Evolutionary conservation across 352 stramenopile genomes (phyloP).

Genomic region (Globisporangium solare): DNA sequence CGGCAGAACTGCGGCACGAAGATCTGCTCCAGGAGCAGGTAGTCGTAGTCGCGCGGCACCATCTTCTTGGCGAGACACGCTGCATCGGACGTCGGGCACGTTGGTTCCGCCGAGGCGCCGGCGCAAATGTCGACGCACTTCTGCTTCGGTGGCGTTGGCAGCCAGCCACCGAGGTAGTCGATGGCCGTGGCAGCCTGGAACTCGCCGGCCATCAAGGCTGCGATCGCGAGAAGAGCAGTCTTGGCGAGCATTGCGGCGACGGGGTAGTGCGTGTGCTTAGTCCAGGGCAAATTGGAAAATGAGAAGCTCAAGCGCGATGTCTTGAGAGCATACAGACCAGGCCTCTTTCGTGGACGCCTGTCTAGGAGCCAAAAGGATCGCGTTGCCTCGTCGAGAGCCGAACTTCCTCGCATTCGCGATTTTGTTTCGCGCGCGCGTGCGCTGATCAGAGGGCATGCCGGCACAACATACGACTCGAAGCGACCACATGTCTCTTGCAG

Average conservation of each 20-base stretch:
- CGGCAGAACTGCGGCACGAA: slow-evolving; percentile 76
- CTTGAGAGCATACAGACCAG: too few relatives aligned
- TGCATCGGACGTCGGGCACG: slow-evolving; percentile 42
- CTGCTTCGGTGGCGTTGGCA: slow-evolving; percentile 25
- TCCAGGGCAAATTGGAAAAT: background rate
- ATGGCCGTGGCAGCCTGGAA: slow-evolving; percentile 15
- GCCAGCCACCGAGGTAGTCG: slow-evolving; percentile 57
- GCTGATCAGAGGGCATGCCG: too few relatives aligned
- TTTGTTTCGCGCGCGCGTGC: too few relatives aligned
- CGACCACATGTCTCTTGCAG: too few relatives aligned
- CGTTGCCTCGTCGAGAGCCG: too few relatives aligned
- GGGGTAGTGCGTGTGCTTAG: background rate
- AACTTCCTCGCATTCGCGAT: too few relatives aligned
- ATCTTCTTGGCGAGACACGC: slow-evolving; percentile 52
- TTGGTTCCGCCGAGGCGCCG: slow-evolving; percentile 33
- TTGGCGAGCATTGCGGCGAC: background rate
- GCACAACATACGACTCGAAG: too few relatives aligned
- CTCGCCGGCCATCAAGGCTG: background rate
- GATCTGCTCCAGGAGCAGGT: slow-evolving; percentile 65
- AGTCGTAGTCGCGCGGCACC: slow-evolving; percentile 62
- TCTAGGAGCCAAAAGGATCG: too few relatives aligned
- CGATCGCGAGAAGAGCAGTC: background rate
- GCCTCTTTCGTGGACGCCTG: too few relatives aligned
- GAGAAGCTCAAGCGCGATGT: background rate
- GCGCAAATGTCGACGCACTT: slow-evolving; percentile 69